Conservation (phyloP, 202 grass and related monocot genomes). For the Bolboschoenoplectus hybrid region DNA sequence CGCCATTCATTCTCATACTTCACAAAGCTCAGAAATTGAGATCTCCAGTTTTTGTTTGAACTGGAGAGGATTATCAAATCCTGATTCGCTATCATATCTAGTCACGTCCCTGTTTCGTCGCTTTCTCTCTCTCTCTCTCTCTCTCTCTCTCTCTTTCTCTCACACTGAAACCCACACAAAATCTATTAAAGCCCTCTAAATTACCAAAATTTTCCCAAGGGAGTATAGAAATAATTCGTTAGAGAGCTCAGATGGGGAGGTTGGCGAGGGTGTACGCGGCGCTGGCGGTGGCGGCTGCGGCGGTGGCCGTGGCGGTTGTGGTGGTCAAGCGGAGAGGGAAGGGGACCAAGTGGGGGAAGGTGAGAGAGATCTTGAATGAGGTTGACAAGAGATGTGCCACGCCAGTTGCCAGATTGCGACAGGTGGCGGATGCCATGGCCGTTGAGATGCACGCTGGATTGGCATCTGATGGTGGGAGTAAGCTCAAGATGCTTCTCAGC, state of each 20-base stretch:
- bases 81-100: neutral
- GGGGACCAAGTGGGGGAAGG: constrained; percentile 47
- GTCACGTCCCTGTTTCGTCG: neutral
- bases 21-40: neutral
- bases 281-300: constrained; percentile 41
- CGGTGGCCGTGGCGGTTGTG: constrained; percentile 62
- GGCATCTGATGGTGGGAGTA: constrained; percentile 52
- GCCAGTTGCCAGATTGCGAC: constrained; percentile 67
- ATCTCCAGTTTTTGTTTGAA: neutral
- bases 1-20: neutral
- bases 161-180: neutral
- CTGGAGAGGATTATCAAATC: neutral
- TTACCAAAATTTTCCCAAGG: neutral
- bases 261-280: constrained; percentile 43
- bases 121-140: too few relatives aligned
- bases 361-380: constrained; percentile 55
- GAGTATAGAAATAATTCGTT: neutral
- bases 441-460: constrained; percentile 76
- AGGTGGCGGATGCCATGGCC: constrained; percentile 79
- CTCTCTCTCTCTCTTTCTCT: neutral
- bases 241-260: neutral
- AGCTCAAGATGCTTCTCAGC: constrained; percentile 85
- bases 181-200: constrained; percentile 16
- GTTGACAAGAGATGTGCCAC: constrained; percentile 58
- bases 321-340: constrained; percentile 44